These are phyloP conservation scores for Suillus fuscotomentosus DNA, from an alignment of 768 basidiomycete species.

Conservation along the genomic window DNA sequence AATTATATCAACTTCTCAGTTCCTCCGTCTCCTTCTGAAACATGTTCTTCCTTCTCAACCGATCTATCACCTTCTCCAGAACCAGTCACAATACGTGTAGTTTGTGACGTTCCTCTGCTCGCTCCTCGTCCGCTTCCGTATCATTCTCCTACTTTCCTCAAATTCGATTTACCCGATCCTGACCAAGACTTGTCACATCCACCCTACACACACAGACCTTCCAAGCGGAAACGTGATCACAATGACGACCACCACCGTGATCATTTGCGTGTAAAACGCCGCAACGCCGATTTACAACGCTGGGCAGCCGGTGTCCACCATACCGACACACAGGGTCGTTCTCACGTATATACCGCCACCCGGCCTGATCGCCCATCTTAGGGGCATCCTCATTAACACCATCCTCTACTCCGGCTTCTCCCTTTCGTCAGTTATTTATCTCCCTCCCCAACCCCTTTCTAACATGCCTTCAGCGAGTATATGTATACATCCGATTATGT, in stretches of 20 bases:
- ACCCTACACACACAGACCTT: conserved; percentile 56
- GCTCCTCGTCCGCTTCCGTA: conserved; percentile 70
- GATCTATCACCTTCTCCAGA: conserved; percentile 25
- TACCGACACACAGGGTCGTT: neutral
- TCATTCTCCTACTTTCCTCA: conserved; percentile 67
- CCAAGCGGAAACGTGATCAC: conserved; percentile 51
- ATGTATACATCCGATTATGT: neutral
- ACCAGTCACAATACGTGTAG: conserved; percentile 41
- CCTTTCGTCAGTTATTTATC: neutral
- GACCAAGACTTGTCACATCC: conserved; percentile 72
- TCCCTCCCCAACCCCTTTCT: neutral
- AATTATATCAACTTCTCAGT: conserved; percentile 22
- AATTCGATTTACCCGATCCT: conserved; percentile 64
- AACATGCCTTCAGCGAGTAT: neutral
- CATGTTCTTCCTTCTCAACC: conserved; percentile 26
- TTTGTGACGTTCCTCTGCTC: conserved; percentile 66
- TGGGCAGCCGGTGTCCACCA: conserved; percentile 16
- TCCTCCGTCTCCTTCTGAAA: conserved; percentile 44
- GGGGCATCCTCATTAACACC: neutral
- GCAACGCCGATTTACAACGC: conserved; percentile 18
- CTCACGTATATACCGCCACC: conserved; percentile 1
- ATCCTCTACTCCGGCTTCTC: neutral
- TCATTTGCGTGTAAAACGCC: conserved; percentile 23
- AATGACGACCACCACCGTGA: conserved; percentile 16
- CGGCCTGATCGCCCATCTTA: conserved; percentile 2